Evolutionary conservation across 2,329 filamentous ascomycete genomes (phyloP).

Genomic region (Thielaviopsis ethacetica): DNA sequence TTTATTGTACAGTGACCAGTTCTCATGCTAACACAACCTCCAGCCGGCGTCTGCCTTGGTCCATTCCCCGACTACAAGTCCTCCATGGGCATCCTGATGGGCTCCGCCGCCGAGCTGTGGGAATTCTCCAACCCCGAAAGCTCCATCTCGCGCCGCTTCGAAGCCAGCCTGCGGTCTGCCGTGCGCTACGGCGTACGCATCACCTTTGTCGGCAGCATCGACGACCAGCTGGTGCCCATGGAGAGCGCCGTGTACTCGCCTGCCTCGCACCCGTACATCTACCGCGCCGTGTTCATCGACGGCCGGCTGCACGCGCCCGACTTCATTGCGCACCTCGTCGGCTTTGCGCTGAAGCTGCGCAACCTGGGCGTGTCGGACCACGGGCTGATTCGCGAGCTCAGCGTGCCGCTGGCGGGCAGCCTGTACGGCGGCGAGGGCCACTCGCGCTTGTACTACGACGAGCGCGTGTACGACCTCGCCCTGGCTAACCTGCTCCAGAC

Average conservation of each 20-base stretch:
- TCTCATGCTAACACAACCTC: not conserved
- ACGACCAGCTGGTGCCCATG: slow-evolving; percentile 82
- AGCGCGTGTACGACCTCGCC: slow-evolving; percentile 66
- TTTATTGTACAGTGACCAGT: not conserved
- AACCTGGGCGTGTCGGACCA: slow-evolving; percentile 90
- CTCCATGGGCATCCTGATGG: slow-evolving; percentile 69
- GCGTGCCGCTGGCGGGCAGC: slow-evolving; percentile 72
- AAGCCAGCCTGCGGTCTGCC: slow-evolving; percentile 55
- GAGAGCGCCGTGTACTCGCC: slow-evolving; percentile 74
- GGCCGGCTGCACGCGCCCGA: slow-evolving; percentile 81
- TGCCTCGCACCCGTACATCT: slow-evolving; percentile 80
- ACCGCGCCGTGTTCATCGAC: slow-evolving; percentile 90
- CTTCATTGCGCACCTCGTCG: slow-evolving; percentile 84
- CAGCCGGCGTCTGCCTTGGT: slow-evolving; percentile 78
- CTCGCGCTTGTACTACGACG: slow-evolving; percentile 81
- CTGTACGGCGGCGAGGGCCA: slow-evolving; percentile 88
- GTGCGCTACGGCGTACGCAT: slow-evolving; percentile 68
- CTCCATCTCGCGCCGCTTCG: slow-evolving; percentile 66
- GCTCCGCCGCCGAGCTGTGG: slow-evolving; percentile 84
- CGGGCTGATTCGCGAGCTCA: slow-evolving; percentile 80
- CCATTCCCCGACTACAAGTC: slow-evolving; percentile 88
- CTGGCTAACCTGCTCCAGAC: slow-evolving; percentile 61
- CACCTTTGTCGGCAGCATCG: slow-evolving; percentile 83
- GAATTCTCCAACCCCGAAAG: slow-evolving; percentile 77
- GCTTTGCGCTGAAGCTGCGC: slow-evolving; percentile 81